These are phyloP conservation scores for Scheffersomyces lignicola DNA, from an alignment of 1,139 yeast species.

Conservation along the genomic window DNA sequence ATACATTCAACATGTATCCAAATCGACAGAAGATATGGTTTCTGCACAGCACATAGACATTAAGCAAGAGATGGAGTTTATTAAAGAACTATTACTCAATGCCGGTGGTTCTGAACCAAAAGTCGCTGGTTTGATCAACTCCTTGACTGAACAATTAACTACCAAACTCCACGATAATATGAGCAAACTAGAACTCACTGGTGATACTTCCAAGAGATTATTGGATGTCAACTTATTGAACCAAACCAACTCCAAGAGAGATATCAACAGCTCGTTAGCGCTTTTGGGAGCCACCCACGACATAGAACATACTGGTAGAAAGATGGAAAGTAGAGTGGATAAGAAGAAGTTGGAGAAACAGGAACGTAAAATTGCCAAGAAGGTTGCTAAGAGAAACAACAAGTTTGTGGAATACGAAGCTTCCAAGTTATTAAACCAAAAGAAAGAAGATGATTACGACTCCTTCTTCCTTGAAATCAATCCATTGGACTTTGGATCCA, in stretches of 20 bases:
- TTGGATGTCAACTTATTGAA: conserved; percentile 65
- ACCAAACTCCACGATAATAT: conserved; percentile 66
- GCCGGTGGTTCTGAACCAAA: conserved; percentile 77
- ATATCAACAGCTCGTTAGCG: conserved; percentile 69
- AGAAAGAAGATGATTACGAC: conserved; percentile 76
- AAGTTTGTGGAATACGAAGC: conserved; percentile 91
- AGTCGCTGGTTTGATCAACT: conserved; percentile 48
- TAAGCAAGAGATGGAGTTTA: conserved; percentile 62
- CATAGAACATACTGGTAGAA: conserved; percentile 88
- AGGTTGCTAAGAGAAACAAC: conserved; percentile 90
- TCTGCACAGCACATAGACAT: conserved; percentile 70
- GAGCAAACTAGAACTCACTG: conserved; percentile 64
- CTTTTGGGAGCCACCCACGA: conserved; percentile 75
- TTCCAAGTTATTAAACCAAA: conserved; percentile 72
- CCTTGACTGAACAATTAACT: conserved; percentile 48
- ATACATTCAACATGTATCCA: conserved; percentile 75
- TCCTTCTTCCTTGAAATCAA: conserved; percentile 92
- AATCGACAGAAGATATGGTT: conserved; percentile 79
- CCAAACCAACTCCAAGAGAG: conserved; percentile 64
- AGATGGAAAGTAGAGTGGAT: conserved; percentile 91
- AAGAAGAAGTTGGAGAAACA: conserved; percentile 96
- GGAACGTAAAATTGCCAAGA: conserved; percentile 93
- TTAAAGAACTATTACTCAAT: conserved; percentile 61
- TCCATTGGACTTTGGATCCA: conserved; percentile 87
- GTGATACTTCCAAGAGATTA: conserved; percentile 81